A percentile compares a stretch with the other conserved stretches of the same genome.
Evolutionary conservation across 176 grass and related monocot genomes (phyloP).

Genomic region (Rhynchospora breviuscula): DNA sequence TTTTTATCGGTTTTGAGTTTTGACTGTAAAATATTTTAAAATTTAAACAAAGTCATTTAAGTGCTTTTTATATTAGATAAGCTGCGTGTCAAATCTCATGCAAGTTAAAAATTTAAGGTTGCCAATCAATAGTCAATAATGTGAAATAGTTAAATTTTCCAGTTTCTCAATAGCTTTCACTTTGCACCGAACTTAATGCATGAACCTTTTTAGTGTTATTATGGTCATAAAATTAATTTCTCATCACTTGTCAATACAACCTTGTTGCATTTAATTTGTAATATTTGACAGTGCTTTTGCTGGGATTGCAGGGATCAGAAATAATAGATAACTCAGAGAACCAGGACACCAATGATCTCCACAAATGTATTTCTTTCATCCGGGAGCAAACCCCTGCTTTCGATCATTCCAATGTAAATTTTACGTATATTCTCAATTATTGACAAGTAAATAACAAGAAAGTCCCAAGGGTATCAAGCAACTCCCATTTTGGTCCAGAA

Average conservation of each 20-base stretch:
- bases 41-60: too few species aligned
- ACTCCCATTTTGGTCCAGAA: not conserved
- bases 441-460: not conserved
- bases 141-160: not conserved
- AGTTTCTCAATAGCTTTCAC: not conserved
- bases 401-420: slow-evolving; percentile 58
- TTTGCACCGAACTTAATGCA: not conserved
- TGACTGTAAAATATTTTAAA: not conserved
- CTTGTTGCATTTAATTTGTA: not conserved
- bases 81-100: not conserved
- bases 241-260: not conserved
- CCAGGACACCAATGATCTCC: slow-evolving; percentile 69
- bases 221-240: not conserved
- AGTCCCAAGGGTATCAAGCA: not conserved
- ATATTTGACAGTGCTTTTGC: not conserved
- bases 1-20: not conserved
- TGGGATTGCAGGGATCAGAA: slow-evolving; percentile 50
- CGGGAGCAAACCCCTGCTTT: slow-evolving; percentile 27
- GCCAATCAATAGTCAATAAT: not conserved
- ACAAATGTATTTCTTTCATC: slow-evolving; percentile 68
- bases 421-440: not conserved
- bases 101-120: not conserved
- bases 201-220: not conserved
- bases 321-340: slow-evolving; percentile 61
- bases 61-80: not conserved